Percentiles rank a stretch among this genome's conserved stretches.
These are phyloP conservation scores for Penicillium canariense DNA, from an alignment of 495 filamentous ascomycete genomes.

Conservation along the genomic window DNA sequence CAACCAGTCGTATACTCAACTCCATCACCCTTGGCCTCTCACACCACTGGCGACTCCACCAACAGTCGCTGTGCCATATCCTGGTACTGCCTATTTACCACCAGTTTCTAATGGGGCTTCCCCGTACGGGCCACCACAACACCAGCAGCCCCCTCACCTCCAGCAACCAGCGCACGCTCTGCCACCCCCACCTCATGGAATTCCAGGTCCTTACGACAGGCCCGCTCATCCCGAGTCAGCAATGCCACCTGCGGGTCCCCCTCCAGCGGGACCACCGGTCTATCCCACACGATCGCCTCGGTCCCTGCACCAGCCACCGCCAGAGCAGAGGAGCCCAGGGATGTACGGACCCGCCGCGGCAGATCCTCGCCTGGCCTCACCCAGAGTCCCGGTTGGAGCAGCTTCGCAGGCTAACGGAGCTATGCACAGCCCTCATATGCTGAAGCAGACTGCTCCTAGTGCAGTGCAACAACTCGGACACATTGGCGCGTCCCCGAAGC, in stretches of 20 bases:
- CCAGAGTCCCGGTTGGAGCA: slow-evolving; percentile 31
- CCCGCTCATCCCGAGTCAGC: slow-evolving; percentile 32
- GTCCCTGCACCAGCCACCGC: slow-evolving; percentile 26
- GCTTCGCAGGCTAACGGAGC: slow-evolving; percentile 29
- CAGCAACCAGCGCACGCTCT: slow-evolving; percentile 25
- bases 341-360: slow-evolving; percentile 23
- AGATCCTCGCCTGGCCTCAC: slow-evolving; percentile 40
- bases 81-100: slow-evolving; percentile 34
- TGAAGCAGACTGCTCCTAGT: slow-evolving; percentile 33
- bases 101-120: slow-evolving; percentile 33
- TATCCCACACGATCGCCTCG: slow-evolving; percentile 39
- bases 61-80: slow-evolving; percentile 36
- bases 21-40: slow-evolving; percentile 63
- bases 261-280: slow-evolving; percentile 19
- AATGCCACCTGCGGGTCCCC: slow-evolving; percentile 25
- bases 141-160: slow-evolving; percentile 21
- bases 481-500: slow-evolving; percentile 24
- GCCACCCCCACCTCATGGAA: slow-evolving; percentile 27
- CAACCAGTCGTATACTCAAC: slow-evolving; percentile 45
- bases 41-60: slow-evolving; percentile 53
- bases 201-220: slow-evolving; percentile 36
- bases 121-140: slow-evolving; percentile 31
- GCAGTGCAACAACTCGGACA: slow-evolving; percentile 20
- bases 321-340: slow-evolving; percentile 35
- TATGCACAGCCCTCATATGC: slow-evolving; percentile 29